Evolutionary conservation across 331 rosid species (phyloP), one percentile per base, ranked within the genome.

Genomic region (Dryas integrifolia): DNA sequence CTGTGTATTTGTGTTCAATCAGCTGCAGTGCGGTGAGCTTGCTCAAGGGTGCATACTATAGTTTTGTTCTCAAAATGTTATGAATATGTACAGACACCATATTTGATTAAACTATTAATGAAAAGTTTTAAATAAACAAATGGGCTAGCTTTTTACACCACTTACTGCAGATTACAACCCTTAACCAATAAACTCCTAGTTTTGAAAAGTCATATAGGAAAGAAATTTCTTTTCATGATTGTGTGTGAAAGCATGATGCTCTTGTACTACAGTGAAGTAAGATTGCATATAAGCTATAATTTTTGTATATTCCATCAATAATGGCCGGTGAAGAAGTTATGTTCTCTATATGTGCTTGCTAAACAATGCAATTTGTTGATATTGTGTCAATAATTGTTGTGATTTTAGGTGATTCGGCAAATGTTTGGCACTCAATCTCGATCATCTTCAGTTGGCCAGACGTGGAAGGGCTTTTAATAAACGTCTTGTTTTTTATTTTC

Each of bases 381-480:
- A 5, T 56, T 21, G 53, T 8, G 4, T 12, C 4, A 3, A 4
- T 7, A 26, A 40, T 26, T 57, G 45, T 61, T 61, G 2, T 61
- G 10, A 7, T 72, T 18, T 49, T 50, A 72, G 52, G 77, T 72
- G 57, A 61, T 21, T 4, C 2, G 48, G 52, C 76, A 11, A 70
- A 57, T 55, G 18, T 6, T 10, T 62, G 50, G 61, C 16, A 26
- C 45, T 30, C 24, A 14, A 24, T 66, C 10, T 4, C 24, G 70
- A 1, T 40, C 12, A 15, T 9, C 41, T 24, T 12, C 70, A 3
- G 50, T 38, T 1, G 2, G 35, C 14, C 14, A 14, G 59, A 18
- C 5, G 43, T 12, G 16, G 9, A 43, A 59, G 39, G 38, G 61
- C 40, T 40, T 47, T 48, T 9, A 49, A 47, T 47, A 50, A 24